Percentiles rank a stretch among this genome's conserved stretches.
Conservation (phyloP, 2,329 filamentous ascomycete genomes). For the Neurospora crassa region DNA sequence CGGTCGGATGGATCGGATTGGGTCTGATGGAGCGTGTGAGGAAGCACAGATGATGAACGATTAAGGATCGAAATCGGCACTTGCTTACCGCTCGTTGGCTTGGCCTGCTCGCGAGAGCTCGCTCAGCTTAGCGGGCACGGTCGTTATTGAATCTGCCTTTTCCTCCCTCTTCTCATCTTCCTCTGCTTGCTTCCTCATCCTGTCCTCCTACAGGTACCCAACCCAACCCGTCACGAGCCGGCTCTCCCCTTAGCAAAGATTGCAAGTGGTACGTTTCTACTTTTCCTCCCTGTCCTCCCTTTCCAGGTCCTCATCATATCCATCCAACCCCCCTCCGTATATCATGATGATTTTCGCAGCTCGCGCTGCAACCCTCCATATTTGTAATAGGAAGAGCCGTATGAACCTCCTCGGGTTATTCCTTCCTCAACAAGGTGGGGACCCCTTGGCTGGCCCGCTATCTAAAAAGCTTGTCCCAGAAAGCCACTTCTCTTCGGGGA, state of each 20-base stretch:
- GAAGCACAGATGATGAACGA: not conserved
- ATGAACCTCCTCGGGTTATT: slow-evolving; percentile 22
- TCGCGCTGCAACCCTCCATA: slow-evolving; percentile 25
- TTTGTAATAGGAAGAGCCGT: slow-evolving; percentile 31
- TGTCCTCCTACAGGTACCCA: not conserved
- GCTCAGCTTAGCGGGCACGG: slow-evolving; percentile 5
- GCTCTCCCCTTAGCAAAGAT: not conserved
- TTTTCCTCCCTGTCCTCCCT: not conserved
- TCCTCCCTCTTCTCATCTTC: not conserved
- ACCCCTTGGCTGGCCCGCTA: slow-evolving; percentile 8
- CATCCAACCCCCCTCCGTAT: not conserved
- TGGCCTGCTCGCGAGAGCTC: slow-evolving; percentile 8
- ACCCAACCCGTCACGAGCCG: not conserved
- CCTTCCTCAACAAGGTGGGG: not conserved
- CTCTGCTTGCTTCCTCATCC: not conserved
- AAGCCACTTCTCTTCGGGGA: slow-evolving; percentile 4
- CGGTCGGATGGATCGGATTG: not conserved
- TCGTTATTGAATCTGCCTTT: slow-evolving; percentile 1
- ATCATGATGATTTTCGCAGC: slow-evolving; percentile 28
- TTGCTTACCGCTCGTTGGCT: not conserved
- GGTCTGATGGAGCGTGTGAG: not conserved
- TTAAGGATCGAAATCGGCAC: not conserved
- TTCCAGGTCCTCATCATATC: not conserved
- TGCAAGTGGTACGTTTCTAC: not conserved
- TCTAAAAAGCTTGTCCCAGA: slow-evolving; percentile 2